Evolutionary conservation across 129 eudicot genomes (phyloP).

Genomic region (Artemisia tridentata): DNA sequence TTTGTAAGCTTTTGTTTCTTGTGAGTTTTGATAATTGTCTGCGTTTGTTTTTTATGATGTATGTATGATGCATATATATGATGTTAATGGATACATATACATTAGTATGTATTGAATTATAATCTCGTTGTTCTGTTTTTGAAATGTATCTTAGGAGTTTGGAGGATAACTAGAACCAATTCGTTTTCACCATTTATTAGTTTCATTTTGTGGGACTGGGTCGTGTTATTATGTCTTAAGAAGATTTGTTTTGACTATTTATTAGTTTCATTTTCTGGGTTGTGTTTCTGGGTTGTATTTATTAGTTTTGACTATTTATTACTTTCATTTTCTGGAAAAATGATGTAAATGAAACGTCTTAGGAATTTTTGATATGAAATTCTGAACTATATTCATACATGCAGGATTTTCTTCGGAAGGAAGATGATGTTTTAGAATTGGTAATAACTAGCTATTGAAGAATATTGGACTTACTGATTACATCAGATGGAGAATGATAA

Average conservation of each 20-base stretch:
- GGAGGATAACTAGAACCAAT: constrained; percentile 3
- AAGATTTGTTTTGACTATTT: background rate
- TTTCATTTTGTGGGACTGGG: constrained; percentile 15
- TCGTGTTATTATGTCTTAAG: constrained; percentile 12
- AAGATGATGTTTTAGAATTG: constrained; percentile 19
- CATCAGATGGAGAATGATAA: constrained; percentile 48
- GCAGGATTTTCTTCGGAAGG: constrained; percentile 19
- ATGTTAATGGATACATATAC: background rate
- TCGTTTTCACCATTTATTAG: background rate
- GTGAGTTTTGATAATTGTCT: background rate
- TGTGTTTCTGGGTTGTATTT: too few relatives aligned
- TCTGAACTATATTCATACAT: constrained; percentile 19
- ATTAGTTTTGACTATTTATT: too few relatives aligned
- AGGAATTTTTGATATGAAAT: constrained; percentile 8
- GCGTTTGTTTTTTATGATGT: background rate
- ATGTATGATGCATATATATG: background rate
- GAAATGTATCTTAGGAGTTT: constrained; percentile 1
- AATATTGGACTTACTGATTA: constrained; percentile 14
- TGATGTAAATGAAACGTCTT: background rate
- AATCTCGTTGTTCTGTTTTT: constrained; percentile 6
- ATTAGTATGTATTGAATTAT: background rate
- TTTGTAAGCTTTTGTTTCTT: constrained; percentile 11
- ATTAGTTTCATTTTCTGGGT: constrained; percentile 13
- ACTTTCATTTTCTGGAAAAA: too few relatives aligned
- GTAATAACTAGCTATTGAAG: background rate